phyloP scores from a whole-genome alignment of 495 filamentous ascomycete species.

The Hypoxylon intermedium region DNA sequence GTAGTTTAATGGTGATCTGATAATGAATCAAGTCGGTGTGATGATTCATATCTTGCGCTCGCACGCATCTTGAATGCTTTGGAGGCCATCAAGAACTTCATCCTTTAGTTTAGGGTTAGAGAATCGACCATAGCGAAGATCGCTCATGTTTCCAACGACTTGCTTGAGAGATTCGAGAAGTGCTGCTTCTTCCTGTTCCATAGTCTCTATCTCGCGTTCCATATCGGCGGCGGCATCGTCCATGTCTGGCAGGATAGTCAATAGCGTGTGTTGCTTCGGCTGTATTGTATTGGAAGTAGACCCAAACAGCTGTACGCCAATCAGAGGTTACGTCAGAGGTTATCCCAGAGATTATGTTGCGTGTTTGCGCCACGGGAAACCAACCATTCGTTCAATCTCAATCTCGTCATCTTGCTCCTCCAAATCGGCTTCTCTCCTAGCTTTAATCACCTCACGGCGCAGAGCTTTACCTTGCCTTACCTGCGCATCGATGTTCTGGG shows the following conservation, averaged over 20 bases:
- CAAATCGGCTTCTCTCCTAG: slow-evolving; percentile 59
- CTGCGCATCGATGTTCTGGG: slow-evolving; percentile 72
- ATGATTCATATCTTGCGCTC: slow-evolving; percentile 50
- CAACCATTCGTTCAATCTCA: slow-evolving; percentile 75
- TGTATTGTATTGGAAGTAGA: slow-evolving; percentile 50
- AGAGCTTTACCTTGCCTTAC: slow-evolving; percentile 67
- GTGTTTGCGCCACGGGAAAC: too few relatives aligned
- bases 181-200: slow-evolving; percentile 68
- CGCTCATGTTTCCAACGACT: slow-evolving; percentile 75
- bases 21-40: slow-evolving; percentile 24
- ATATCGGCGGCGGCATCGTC: slow-evolving; percentile 68
- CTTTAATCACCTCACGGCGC: slow-evolving; percentile 65
- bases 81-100: slow-evolving; percentile 68
- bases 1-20: slow-evolving; percentile 26
- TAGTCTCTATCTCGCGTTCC: slow-evolving; percentile 67
- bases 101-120: slow-evolving; percentile 64
- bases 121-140: slow-evolving; percentile 81
- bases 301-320: slow-evolving; percentile 75
- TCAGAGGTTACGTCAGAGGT: too few relatives aligned
- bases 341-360: not conserved
- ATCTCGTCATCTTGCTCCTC: slow-evolving; percentile 69
- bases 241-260: slow-evolving; percentile 71
- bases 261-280: slow-evolving; percentile 63
- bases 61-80: slow-evolving; percentile 69
- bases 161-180: slow-evolving; percentile 67